These are phyloP conservation scores for Populus hybrid DNA, from an alignment of 441 rosid species.

Conservation along the genomic window DNA sequence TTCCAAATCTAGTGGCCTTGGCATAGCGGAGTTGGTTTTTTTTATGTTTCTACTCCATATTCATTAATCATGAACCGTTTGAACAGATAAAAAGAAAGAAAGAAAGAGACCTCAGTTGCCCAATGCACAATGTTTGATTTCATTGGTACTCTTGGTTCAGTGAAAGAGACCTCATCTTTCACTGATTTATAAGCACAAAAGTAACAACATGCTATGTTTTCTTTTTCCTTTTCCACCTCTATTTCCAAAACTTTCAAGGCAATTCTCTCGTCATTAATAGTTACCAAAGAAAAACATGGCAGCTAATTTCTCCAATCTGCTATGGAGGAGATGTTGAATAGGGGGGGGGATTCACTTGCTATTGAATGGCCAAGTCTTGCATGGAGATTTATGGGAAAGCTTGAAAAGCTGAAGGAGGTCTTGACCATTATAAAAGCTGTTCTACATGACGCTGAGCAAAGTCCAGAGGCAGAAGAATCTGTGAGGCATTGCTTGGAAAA, in stretches of 20 bases:
- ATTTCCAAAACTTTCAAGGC: neutral
- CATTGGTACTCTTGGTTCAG: no score
- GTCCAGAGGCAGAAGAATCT: no score
- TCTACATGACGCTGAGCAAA: no score
- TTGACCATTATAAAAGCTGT: no score
- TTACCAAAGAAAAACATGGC: neutral
- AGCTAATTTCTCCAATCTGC: neutral
- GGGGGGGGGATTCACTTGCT: neutral
- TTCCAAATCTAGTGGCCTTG: neutral
- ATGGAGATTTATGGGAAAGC: neutral
- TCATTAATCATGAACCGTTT: neutral
- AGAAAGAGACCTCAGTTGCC: neutral
- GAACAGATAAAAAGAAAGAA: neutral
- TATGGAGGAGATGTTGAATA: neutral
- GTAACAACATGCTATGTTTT: neutral
- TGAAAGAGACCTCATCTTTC: neutral
- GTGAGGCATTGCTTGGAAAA: no score
- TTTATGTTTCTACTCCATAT: neutral
- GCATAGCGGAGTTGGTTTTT: neutral
- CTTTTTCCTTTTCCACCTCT: neutral
- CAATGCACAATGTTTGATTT: neutral
- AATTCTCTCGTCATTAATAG: neutral
- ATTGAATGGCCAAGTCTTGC: neutral
- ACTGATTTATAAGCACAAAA: neutral
- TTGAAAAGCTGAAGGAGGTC: no score